These are phyloP conservation scores for Exophiala alcalophila DNA, from an alignment of 2,329 filamentous ascomycete genomes.

Conservation along the genomic window DNA sequence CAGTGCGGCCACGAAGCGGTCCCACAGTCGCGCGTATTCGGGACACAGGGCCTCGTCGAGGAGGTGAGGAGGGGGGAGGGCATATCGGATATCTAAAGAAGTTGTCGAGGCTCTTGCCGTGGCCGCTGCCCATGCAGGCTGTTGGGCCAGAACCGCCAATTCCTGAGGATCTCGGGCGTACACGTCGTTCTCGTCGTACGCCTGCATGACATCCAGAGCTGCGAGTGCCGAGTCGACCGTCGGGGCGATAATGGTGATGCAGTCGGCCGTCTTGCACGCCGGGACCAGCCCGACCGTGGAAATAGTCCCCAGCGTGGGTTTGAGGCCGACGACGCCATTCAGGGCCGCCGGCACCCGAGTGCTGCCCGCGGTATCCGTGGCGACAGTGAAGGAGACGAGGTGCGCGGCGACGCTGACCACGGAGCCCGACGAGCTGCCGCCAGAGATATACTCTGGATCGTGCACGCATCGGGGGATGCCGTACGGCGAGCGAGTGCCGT, in stretches of 20 bases:
- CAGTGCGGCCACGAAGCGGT: constrained; percentile 39
- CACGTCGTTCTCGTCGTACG: constrained; percentile 36
- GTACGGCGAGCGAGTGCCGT: constrained; percentile 57
- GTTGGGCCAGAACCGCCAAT: no score
- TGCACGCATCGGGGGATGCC: constrained; percentile 56
- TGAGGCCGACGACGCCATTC: constrained; percentile 31
- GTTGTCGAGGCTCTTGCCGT: no score
- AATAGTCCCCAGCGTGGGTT: constrained; percentile 31
- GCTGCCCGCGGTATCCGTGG: constrained; percentile 33
- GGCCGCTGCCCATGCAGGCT: constrained; percentile 26
- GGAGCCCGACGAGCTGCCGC: constrained; percentile 56
- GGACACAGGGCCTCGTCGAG: constrained; percentile 45
- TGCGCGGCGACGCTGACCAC: constrained; percentile 45
- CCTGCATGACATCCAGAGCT: constrained; percentile 34
- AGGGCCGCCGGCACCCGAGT: constrained; percentile 29
- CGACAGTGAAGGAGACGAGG: constrained; percentile 55
- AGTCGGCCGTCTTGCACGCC: constrained; percentile 58
- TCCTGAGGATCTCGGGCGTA: constrained; percentile 45
- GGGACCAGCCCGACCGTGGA: constrained; percentile 28
- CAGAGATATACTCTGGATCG: constrained; percentile 47
- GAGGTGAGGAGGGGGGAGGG: constrained; percentile 46
- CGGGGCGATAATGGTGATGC: constrained; percentile 48
- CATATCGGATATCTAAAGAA: constrained; percentile 51
- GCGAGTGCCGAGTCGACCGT: constrained; percentile 39
- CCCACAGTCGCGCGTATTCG: constrained; percentile 43